Evolutionary conservation across 2,329 filamentous ascomycete species (phyloP).

Genomic region (Fonsecaea nubica): DNA sequence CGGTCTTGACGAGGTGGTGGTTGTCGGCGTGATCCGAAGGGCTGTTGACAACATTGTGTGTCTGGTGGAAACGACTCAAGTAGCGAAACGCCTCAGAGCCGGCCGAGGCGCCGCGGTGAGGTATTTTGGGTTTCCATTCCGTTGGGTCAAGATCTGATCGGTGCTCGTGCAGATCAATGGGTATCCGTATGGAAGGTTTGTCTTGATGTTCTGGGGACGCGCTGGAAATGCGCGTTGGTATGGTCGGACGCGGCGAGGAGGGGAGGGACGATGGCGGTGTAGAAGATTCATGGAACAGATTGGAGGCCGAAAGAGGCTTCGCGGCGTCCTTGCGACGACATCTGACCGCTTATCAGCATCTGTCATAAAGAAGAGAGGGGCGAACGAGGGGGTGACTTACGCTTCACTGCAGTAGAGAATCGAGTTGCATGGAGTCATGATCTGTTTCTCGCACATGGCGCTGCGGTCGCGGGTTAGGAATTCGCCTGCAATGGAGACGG

Average conservation of each 20-base stretch:
- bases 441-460: slow-evolving; percentile 70
- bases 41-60: slow-evolving; percentile 22
- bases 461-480: slow-evolving; percentile 49
- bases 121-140: slow-evolving; percentile 58
- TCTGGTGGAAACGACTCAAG: slow-evolving; percentile 52
- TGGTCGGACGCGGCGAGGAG: slow-evolving; percentile 47
- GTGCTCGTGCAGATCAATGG: slow-evolving; percentile 46
- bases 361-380: slow-evolving; percentile 12
- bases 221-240: slow-evolving; percentile 48
- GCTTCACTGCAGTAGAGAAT: slow-evolving; percentile 70
- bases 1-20: slow-evolving; percentile 5
- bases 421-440: slow-evolving; percentile 65
- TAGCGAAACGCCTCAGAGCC: slow-evolving; percentile 54
- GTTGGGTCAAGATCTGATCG: slow-evolving; percentile 57
- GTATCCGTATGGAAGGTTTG: slow-evolving; percentile 47
- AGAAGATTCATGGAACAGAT: slow-evolving; percentile 39
- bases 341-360: slow-evolving; percentile 41
- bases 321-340: slow-evolving; percentile 56
- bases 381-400: slow-evolving; percentile 50
- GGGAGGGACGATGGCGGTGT: slow-evolving; percentile 44
- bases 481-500: not conserved
- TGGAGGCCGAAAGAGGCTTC: slow-evolving; percentile 51
- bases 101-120: slow-evolving; percentile 32
- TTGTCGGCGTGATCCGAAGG: not conserved
- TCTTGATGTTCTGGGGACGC: slow-evolving; percentile 39